These are phyloP conservation scores for Colletotrichum costaricense DNA, from an alignment of 2,329 filamentous ascomycete genomes.

Conservation along the genomic window DNA sequence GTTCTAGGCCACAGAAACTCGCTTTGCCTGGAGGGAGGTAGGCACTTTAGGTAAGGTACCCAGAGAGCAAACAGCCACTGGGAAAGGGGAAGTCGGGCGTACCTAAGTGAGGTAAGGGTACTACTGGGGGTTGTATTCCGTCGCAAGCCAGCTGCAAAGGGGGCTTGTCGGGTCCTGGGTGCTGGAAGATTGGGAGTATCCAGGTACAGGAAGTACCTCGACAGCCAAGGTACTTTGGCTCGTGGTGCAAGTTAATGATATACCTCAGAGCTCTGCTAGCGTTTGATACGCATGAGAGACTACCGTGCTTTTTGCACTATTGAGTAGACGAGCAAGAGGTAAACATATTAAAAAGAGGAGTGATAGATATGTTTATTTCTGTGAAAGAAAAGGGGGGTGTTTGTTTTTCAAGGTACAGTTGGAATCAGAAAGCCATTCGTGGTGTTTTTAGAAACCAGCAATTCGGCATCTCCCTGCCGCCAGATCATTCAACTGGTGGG, in stretches of 20 bases:
- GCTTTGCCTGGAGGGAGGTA: constrained; percentile 1
- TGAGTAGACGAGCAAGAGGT: neutral
- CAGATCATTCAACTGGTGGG: neutral
- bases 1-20: constrained; percentile 19
- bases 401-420: neutral
- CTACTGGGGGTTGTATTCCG: neutral
- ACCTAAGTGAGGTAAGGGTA: neutral
- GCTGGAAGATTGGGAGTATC: neutral
- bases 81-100: neutral
- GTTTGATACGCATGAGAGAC: neutral
- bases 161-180: neutral
- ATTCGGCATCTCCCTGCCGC: neutral
- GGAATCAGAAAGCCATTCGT: neutral
- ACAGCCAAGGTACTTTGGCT: neutral
- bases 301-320: neutral
- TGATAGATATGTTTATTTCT: too few species aligned
- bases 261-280: neutral
- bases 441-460: neutral
- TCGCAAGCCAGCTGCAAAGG: neutral
- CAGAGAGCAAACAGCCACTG: constrained; percentile 1
- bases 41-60: neutral
- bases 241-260: neutral
- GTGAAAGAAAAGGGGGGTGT: neutral
- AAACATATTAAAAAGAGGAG: too few species aligned
- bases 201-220: neutral